Conservation (phyloP, 2,329 filamentous ascomycete species). For the Fusarium oxysporum region DNA sequence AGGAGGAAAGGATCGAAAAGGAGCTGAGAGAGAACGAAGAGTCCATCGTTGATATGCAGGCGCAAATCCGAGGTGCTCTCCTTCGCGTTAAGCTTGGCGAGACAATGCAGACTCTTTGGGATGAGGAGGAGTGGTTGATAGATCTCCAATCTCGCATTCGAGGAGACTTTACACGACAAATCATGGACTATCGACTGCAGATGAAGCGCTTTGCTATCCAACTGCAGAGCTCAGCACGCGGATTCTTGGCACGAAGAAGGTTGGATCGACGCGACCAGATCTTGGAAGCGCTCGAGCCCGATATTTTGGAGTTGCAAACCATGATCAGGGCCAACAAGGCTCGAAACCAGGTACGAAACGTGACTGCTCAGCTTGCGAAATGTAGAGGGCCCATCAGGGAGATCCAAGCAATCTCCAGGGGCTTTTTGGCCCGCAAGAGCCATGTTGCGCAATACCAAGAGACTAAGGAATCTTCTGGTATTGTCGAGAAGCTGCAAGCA, state of each 20-base stretch:
- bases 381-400: slow-evolving; percentile 73
- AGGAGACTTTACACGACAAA: slow-evolving; percentile 87
- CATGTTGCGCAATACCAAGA: slow-evolving; percentile 67
- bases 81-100: slow-evolving; percentile 80
- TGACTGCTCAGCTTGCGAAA: slow-evolving; percentile 68
- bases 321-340: slow-evolving; percentile 77
- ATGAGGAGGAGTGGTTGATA: slow-evolving; percentile 79
- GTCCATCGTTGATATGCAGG: slow-evolving; percentile 82
- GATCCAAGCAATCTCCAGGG: slow-evolving; percentile 74
- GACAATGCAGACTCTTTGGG: slow-evolving; percentile 91
- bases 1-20: slow-evolving; percentile 87
- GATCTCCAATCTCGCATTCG: slow-evolving; percentile 89
- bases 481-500: slow-evolving; percentile 72
- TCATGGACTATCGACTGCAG: slow-evolving; percentile 82
- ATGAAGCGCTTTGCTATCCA: slow-evolving; percentile 85
- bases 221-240: slow-evolving; percentile 83
- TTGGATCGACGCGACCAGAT: slow-evolving; percentile 72
- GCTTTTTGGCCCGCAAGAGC: slow-evolving; percentile 71
- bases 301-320: slow-evolving; percentile 85
- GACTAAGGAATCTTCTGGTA: slow-evolving; percentile 62
- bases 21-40: slow-evolving; percentile 83
- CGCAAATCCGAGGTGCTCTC: slow-evolving; percentile 85
- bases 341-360: slow-evolving; percentile 67
- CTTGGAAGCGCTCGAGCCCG: slow-evolving; percentile 76
- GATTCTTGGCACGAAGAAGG: slow-evolving; percentile 76